Conservation (phyloP, 345 rosid genomes). For the Hibiscus trionum region DNA sequence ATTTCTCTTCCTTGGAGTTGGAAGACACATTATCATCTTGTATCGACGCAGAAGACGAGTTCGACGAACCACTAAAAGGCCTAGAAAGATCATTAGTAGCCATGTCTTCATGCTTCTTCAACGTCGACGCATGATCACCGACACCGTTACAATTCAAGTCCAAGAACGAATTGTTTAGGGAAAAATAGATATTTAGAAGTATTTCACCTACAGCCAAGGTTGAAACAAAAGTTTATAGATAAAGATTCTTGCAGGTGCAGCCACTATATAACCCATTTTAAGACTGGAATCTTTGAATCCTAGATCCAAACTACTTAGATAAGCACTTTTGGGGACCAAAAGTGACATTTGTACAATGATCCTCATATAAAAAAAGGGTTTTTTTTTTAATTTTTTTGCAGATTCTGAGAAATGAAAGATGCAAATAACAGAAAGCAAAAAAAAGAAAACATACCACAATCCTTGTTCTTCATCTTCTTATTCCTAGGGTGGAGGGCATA, state of each 20-base stretch:
- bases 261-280: background rate
- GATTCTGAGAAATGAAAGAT: background rate
- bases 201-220: conserved; percentile 59
- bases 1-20: conserved; percentile 51
- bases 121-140: conserved; percentile 25
- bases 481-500: conserved; percentile 64
- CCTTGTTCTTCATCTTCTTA: conserved; percentile 68
- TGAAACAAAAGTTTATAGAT: conserved; percentile 1
- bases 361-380: no score
- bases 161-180: conserved; percentile 38
- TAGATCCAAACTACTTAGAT: background rate
- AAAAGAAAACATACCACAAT: conserved; percentile 46
- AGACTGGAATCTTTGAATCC: background rate
- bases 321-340: conserved; percentile 36
- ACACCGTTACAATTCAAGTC: conserved; percentile 28
- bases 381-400: no score
- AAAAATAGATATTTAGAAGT: conserved; percentile 58
- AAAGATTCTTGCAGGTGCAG: background rate
- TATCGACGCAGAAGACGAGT: conserved; percentile 33
- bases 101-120: conserved; percentile 30
- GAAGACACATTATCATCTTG: conserved; percentile 41
- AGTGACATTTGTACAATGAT: no score
- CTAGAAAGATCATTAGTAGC: conserved; percentile 31
- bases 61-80: conserved; percentile 31
- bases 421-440: background rate